Evolutionary conservation across 2,329 filamentous ascomycete genomes (phyloP), one percentile per base, ranked within the genome.

Genomic region (Parastagonospora nodorum): DNA sequence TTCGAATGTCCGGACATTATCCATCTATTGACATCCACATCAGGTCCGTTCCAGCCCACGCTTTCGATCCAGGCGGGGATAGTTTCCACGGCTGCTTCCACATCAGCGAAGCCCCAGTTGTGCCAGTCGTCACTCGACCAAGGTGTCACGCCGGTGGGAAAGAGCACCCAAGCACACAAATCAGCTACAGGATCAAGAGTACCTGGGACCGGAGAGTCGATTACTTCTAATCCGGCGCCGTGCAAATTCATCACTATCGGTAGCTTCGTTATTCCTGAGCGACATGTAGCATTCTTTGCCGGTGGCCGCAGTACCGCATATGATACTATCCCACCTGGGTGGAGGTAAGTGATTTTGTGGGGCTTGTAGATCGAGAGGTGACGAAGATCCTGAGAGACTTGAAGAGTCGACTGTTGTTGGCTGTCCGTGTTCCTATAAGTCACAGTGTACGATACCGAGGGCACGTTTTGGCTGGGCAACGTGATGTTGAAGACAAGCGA

Each of bases 61-160:
- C 66, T 56, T 15, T 73, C 47, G n/a, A 82, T 80, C 82, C 83
- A 85, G 15, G 67, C 50, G 12, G 75, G 69, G 36, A 85, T 78
- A 30, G 77, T 75, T 5, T 63, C 60, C 5, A 84, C 64, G 3
- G 82, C 81, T 56, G 80, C 80, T 67, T 83, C 75, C 27, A 82
- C 75, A 65, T 86, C 83, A 15, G 78, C 73, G 56, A 80, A 79
- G 0, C 82, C 83, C 81, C 82, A 85, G 5, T 73, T 77, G 61
- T 85, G 83, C 83, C 83, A 85, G 59, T 85, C 83, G 65, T 86
- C 83, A 19, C 80, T 79, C 57, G 80, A 82, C 83, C 83, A 85
- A 5, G 80, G 68, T 14, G 82, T 85, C 12, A 80, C 81, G 16
- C 83, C 83, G 3, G 78, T 81, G 8, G 83, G 82, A 57, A 82